Base-by-base conservation (phyloP, 805 yeast genomes). In the Dipodascus albidus region DNA sequence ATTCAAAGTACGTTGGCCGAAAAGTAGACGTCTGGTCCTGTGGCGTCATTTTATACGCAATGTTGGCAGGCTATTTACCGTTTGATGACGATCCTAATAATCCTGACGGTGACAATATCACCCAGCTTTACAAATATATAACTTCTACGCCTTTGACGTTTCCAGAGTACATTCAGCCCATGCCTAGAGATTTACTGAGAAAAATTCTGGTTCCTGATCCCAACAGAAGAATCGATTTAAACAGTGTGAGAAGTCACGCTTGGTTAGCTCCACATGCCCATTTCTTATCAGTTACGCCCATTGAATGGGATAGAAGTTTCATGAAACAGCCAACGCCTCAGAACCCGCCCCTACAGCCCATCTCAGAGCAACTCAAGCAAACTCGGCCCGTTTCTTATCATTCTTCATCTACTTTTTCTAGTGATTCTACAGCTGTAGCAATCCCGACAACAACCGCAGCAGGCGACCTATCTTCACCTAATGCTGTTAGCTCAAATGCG, bases 11-110 rank as follows among this genome's bases (percentile, higher is more conserved):
- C 66, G 88, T 86, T 60, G 97, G 96, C 21, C 79, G 88, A 57
- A 89, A 88, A 68, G 97, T 88, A 31, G 99, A 93, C 69, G 85
- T 90, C 47, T 93, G 99, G 99, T 87, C 96, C 0, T 81, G 96
- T 62, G 99, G 99, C 55, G 90, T 93, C 24, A 93, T 93, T 52
- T 71, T 93, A 47, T 93, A 89, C 65, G 97, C 98, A 9, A 93
- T 93, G 96, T 74, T 93, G 50, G 91, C 98, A 0, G 99, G 99
- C 1, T 93, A 93, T 68, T 75, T 93, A 56, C 99, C 99, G 0
- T 93, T 88, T 74, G 99, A 93, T 65, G 99, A 93, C 68, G 99
- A 93, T 67, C 93, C 96, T 20, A 84, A 85, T 53, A 93, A 93
- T 64, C 98, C 96, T 35, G 96, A 91, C 66, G 96, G 97, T 51